phyloP scores from a whole-genome alignment of 2,329 filamentous ascomycete species.

The Colletotrichum liaoningense region DNA sequence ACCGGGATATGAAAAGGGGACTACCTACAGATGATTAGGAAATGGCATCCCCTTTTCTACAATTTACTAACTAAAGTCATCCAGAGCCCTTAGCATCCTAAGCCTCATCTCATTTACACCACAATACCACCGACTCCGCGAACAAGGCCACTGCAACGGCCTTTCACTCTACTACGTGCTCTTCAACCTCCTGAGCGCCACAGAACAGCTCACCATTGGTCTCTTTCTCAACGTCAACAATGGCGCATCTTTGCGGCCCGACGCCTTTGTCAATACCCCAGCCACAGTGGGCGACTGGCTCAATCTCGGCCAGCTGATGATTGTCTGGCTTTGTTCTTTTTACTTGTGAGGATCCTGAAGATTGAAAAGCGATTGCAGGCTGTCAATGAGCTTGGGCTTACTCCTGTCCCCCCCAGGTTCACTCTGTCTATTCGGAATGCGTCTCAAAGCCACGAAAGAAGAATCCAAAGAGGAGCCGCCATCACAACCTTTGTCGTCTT shows the following conservation, averaged over 20 bases:
- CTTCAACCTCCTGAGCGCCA: constrained; percentile 7
- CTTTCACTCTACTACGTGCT: constrained; percentile 16
- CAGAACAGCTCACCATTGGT: constrained; percentile 13
- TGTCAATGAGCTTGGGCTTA: not conserved
- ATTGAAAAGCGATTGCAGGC: not conserved
- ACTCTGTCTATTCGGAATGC: not conserved
- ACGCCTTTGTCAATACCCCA: constrained; percentile 19
- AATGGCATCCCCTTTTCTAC: not conserved
- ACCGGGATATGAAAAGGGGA: no score
- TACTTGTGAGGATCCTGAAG: not conserved
- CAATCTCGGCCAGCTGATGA: constrained; percentile 14
- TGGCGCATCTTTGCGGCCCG: not conserved
- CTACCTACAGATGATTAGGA: not conserved
- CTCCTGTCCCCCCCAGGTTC: not conserved
- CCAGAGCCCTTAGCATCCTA: constrained; percentile 1
- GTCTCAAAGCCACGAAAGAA: rapidly evolving
- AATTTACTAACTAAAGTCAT: rapidly evolving
- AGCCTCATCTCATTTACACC: constrained; percentile 7
- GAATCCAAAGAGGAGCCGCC: not conserved
- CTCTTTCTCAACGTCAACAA: constrained; percentile 15
- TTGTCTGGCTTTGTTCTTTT: constrained; percentile 11
- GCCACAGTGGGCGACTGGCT: constrained; percentile 21
- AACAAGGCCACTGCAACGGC: constrained; percentile 13
- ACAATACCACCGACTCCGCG: constrained; percentile 16
- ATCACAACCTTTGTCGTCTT: not conserved